Evolutionary conservation across 2,329 filamentous ascomycete genomes (phyloP).

Genomic region (Fonsecaea erecta): DNA sequence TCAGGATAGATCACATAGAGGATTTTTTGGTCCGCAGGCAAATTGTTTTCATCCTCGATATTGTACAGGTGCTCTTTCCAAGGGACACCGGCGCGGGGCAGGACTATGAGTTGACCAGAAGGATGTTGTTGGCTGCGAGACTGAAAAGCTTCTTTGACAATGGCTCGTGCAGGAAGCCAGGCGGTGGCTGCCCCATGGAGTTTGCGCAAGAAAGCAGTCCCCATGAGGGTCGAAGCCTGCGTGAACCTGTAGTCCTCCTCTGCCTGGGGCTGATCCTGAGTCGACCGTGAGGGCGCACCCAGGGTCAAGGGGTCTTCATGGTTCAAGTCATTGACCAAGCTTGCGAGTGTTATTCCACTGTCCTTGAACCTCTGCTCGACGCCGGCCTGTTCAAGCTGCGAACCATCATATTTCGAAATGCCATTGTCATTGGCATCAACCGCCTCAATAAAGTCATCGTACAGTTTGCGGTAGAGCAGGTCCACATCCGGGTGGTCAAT

Average conservation of each 20-base stretch:
- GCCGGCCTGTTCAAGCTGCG: slow-evolving; percentile 69
- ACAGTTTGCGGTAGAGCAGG: slow-evolving; percentile 84
- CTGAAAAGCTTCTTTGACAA: slow-evolving; percentile 76
- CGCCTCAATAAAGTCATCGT: slow-evolving; percentile 91
- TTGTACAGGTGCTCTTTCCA: slow-evolving; percentile 97
- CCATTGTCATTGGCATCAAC: slow-evolving; percentile 98
- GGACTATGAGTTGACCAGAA: slow-evolving; percentile 78
- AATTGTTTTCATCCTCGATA: slow-evolving; percentile 69
- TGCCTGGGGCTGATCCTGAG: slow-evolving; percentile 64
- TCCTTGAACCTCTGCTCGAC: slow-evolving; percentile 82
- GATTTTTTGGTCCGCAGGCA: slow-evolving; percentile 59
- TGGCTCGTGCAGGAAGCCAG: slow-evolving; percentile 85
- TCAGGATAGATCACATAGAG: slow-evolving; percentile 93
- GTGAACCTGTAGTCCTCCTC: slow-evolving; percentile 82
- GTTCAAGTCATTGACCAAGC: slow-evolving; percentile 80
- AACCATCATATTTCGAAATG: slow-evolving; percentile 78
- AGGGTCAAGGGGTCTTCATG: slow-evolving; percentile 59
- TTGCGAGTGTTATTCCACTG: slow-evolving; percentile 81
- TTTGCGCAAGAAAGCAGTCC: slow-evolving; percentile 82
- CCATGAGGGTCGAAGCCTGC: slow-evolving; percentile 78
- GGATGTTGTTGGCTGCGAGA: slow-evolving; percentile 70
- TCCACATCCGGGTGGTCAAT: slow-evolving; percentile 70
- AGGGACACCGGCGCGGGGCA: slow-evolving; percentile 76
- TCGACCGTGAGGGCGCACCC: slow-evolving; percentile 50
- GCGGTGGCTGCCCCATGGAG: slow-evolving; percentile 73